These are phyloP conservation scores for Hibiscus syriacus DNA, from an alignment of 345 rosid genomes.

Conservation along the genomic window DNA sequence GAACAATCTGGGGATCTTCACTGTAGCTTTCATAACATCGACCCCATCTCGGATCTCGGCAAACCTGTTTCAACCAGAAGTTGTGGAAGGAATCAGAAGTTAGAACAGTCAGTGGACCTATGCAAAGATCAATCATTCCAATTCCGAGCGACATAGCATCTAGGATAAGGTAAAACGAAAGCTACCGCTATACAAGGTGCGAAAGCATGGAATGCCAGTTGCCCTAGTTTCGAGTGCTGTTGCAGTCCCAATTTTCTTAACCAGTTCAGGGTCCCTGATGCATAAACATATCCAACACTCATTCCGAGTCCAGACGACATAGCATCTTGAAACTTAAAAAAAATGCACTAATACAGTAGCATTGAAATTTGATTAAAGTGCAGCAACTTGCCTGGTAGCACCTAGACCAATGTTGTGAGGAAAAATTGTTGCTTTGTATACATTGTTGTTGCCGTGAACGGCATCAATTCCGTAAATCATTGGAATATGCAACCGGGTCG, in stretches of 20 bases:
- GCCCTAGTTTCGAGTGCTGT: conserved; percentile 90
- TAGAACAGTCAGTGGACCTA: background rate
- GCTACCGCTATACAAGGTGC: conserved; percentile 91
- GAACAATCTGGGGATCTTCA: conserved; percentile 18
- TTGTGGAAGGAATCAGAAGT: too few species aligned
- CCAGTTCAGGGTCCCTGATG: conserved; percentile 69
- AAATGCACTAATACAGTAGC: background rate
- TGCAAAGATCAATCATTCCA: background rate
- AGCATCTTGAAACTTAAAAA: background rate
- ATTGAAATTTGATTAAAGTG: background rate
- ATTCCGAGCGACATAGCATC: too few species aligned
- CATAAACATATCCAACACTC: background rate
- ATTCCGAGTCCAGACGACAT: background rate
- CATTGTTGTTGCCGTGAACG: conserved; percentile 76
- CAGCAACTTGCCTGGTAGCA: conserved; percentile 40
- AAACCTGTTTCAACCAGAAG: conserved; percentile 41
- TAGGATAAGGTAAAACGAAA: too few species aligned
- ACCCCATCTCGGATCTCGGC: conserved; percentile 97
- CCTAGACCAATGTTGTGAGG: conserved; percentile 88
- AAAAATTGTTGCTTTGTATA: conserved; percentile 72
- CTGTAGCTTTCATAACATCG: conserved; percentile 41
- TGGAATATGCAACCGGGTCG: conserved; percentile 73
- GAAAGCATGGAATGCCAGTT: conserved; percentile 70
- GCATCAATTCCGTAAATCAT: conserved; percentile 80
- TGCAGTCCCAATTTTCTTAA: conserved; percentile 75